Conservation (phyloP, 1,284 basidiomycete species). For the Rhodotorula sp. region DNA sequence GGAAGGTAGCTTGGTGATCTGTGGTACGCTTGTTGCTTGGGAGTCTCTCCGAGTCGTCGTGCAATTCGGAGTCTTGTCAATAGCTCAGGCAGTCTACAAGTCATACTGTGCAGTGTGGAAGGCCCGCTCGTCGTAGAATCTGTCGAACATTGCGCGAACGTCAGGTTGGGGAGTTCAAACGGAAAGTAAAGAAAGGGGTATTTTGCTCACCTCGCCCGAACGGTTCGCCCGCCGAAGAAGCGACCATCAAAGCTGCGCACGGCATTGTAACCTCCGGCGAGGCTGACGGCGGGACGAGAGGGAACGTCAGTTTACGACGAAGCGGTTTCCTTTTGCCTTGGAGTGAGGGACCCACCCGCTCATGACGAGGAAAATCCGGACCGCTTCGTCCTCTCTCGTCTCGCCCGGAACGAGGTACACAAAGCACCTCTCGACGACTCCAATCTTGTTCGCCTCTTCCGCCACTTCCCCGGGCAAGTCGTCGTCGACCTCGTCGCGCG, state of each 20-base stretch:
- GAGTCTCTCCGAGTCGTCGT: no score
- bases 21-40: neutral
- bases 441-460: constrained; percentile 76
- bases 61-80: neutral
- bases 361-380: constrained; percentile 79
- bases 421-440: constrained; percentile 44
- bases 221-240: constrained; percentile 80
- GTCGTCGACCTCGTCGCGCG: constrained; percentile 73
- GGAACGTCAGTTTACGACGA: constrained; percentile 43
- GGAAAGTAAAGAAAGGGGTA: no score
- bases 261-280: constrained; percentile 90
- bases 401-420: constrained; percentile 35
- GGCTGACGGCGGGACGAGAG: constrained; percentile 53
- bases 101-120: constrained; percentile 27
- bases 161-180: no score
- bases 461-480: constrained; percentile 83
- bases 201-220: constrained; percentile 50
- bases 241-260: constrained; percentile 85
- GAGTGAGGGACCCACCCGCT: constrained; percentile 57
- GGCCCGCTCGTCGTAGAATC: constrained; percentile 40
- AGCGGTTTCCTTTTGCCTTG: constrained; percentile 53
- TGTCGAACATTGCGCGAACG: neutral
- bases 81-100: constrained; percentile 5
- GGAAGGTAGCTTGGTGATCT: neutral
- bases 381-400: constrained; percentile 61